A percentile compares a stretch with the other conserved stretches of the same genome.
Evolutionary conservation across 2,329 filamentous ascomycete genomes (phyloP).

Genomic region (Nectriaceae sp.): DNA sequence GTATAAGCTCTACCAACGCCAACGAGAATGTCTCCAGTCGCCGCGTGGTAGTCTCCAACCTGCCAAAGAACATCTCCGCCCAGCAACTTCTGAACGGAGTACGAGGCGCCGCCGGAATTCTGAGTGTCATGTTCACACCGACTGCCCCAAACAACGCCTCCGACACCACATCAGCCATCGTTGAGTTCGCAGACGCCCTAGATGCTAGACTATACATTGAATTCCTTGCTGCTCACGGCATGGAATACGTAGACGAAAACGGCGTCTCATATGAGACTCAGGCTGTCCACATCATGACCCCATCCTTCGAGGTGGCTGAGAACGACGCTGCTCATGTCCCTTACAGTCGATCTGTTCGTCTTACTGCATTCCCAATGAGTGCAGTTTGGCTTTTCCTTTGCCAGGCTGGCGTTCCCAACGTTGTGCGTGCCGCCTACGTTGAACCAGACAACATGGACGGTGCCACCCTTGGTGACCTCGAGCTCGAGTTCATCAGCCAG

Average conservation of each 20-base stretch:
- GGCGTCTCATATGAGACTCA: neutral
- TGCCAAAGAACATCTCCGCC: neutral
- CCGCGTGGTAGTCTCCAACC: neutral
- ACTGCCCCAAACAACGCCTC: neutral
- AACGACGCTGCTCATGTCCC: neutral
- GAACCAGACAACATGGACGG: neutral
- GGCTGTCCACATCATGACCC: neutral
- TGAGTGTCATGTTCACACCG: too few species aligned
- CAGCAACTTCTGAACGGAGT: neutral
- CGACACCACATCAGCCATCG: neutral
- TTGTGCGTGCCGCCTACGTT: slow-evolving; percentile 10
- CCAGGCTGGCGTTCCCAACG: slow-evolving; percentile 7
- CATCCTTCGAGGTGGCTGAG: neutral
- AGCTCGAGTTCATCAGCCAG: slow-evolving; percentile 20
- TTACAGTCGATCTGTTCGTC: slow-evolving; percentile 11
- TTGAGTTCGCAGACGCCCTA: neutral
- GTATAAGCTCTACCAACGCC: too few species aligned
- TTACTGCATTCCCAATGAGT: slow-evolving; percentile 17
- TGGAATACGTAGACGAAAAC: neutral
- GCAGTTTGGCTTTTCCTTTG: slow-evolving; percentile 23
- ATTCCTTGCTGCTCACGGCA: neutral
- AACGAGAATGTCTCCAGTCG: neutral
- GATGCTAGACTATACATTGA: neutral
- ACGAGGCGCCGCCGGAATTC: neutral
- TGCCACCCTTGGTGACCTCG: slow-evolving; percentile 7